Conservation (phyloP, 179 eudicot species). For the Vitellaria paradoxa region DNA sequence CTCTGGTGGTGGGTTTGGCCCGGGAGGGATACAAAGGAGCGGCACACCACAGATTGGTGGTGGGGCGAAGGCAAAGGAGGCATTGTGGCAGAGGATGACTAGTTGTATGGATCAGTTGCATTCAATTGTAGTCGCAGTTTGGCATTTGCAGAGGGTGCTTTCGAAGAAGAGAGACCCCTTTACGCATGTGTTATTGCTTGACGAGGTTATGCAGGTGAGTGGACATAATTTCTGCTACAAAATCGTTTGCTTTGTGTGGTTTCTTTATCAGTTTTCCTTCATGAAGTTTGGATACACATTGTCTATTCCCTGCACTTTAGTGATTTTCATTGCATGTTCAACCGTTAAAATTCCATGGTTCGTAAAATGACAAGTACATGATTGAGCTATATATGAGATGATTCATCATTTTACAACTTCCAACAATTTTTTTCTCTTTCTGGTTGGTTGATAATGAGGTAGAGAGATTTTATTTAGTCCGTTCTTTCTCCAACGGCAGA, state of each 20-base stretch:
- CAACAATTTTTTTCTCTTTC: background rate
- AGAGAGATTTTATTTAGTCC: too few relatives aligned
- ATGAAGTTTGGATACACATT: background rate
- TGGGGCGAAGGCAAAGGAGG: slow-evolving; percentile 78
- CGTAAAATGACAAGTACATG: background rate
- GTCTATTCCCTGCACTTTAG: background rate
- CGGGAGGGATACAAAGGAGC: slow-evolving; percentile 83
- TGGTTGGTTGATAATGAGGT: background rate
- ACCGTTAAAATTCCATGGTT: background rate
- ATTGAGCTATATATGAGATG: background rate
- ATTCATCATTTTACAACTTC: background rate
- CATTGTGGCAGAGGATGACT: slow-evolving; percentile 77
- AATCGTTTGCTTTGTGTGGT: background rate
- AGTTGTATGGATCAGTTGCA: slow-evolving; percentile 88
- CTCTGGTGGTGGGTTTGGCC: slow-evolving; percentile 45
- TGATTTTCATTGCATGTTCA: background rate
- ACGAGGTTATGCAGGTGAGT: slow-evolving; percentile 86
- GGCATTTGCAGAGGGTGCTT: slow-evolving; percentile 97
- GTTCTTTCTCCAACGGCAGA: too few relatives aligned
- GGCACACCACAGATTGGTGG: slow-evolving; percentile 89
- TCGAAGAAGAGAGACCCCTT: slow-evolving; percentile 95
- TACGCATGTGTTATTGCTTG: slow-evolving; percentile 81
- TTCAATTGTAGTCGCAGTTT: slow-evolving; percentile 71
- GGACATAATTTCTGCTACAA: background rate
- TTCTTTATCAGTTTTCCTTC: background rate